phyloP scores from a whole-genome alignment of 257 asterid genomes.

The Nyctanthes arbortristis region DNA sequence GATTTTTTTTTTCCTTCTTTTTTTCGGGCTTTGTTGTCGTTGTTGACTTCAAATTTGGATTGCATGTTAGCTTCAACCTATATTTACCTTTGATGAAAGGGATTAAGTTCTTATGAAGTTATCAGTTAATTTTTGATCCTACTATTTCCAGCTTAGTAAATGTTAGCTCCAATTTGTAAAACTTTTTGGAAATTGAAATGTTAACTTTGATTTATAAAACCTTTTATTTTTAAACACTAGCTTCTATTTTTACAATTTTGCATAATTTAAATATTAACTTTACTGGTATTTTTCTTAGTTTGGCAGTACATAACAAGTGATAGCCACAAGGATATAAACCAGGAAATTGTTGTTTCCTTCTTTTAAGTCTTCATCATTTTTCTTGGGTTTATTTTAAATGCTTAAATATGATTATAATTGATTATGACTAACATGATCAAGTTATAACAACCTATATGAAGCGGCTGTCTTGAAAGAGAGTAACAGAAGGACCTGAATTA shows the following conservation, averaged over 20 bases:
- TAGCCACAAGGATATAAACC: conserved; percentile 11
- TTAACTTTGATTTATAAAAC: neutral
- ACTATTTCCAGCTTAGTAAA: neutral
- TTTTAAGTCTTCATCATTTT: too few relatives aligned
- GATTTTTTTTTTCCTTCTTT: neutral
- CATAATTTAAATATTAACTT: too few relatives aligned
- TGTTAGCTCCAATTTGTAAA: conserved; percentile 15
- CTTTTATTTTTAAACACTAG: neutral
- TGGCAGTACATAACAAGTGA: neutral
- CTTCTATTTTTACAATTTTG: conserved; percentile 1
- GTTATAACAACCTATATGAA: neutral
- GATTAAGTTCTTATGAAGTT: conserved; percentile 9
- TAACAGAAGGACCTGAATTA: neutral
- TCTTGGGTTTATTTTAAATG: neutral
- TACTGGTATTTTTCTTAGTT: neutral
- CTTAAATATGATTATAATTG: neutral
- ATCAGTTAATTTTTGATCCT: too few relatives aligned
- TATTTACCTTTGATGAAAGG: neutral
- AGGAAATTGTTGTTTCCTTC: conserved; percentile 19
- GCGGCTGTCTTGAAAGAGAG: neutral
- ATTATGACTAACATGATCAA: neutral
- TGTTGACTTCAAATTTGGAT: neutral
- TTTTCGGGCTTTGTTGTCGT: too few relatives aligned
- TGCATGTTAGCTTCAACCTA: neutral
- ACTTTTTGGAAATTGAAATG: neutral